Base-by-base conservation (phyloP, 306 rosid species). In the Elaeagnus macrophylla region DNA sequence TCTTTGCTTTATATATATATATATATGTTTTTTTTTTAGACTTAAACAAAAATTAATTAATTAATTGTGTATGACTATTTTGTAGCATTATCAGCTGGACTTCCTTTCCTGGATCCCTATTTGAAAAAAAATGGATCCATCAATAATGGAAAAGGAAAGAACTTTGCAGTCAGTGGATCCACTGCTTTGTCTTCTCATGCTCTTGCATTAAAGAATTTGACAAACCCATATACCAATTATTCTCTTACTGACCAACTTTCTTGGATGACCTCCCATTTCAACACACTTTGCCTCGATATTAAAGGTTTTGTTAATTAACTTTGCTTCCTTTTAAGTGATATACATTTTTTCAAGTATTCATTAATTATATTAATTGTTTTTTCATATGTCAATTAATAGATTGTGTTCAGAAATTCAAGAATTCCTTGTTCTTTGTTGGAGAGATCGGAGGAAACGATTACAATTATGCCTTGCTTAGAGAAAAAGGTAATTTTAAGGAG, bases 221-320 rank as follows among this genome's bases (percentile, higher is more conserved):
- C 12, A 0, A 12, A 53, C 48, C 54, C 60, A 37, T 6, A 19
- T 1, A 59, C 65, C 6, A 44, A 20, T 8, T 36, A 48, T 17
- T 44, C 60, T 44, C 43, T 67, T 13, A 25, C 13, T 3, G 25
- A 12, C 0, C 72, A 67, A n/a, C 65, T 67, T 14, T 13, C 42
- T 35, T 67, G 72, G 72, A 67, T 67, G 72, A 18, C 10, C 15
- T 10, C 54, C 43, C 65, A 58, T 37, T 67, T 67, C 60, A 37
- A 59, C n/a, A 36, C 17, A 7, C 37, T 38, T 32, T 59, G 65
- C 8, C 6, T 5, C 9, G 1, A 37, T n/a, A 8, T 37, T 50
- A 7, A 12, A 14, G 72, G 71, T 66, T 39, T 57, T 25, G 32
- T 25, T 25, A 25, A 25, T 1, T 7, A 5, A 36, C n/a, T 17